A percentile compares a stretch with the other conserved stretches of the same genome.
These are phyloP conservation scores for Acanthamoeba royreba DNA, from an alignment of 208 protist genomes.

Conservation along the genomic window DNA sequence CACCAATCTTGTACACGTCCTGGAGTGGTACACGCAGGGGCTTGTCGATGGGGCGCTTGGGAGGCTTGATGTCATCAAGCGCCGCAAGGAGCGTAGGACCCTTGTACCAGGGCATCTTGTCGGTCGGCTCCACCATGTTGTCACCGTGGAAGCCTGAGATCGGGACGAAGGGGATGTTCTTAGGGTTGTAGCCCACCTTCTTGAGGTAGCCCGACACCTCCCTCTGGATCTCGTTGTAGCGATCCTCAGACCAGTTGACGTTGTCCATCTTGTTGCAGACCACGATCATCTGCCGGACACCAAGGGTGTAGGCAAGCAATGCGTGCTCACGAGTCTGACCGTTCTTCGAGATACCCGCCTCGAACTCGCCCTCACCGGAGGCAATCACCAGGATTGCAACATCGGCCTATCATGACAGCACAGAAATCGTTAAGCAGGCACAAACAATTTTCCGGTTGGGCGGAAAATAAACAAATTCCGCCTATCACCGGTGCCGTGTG, in stretches of 20 bases:
- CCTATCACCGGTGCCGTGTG: no score
- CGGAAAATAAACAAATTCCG: no score
- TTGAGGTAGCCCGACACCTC: conserved; percentile 66
- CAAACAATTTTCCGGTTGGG: no score
- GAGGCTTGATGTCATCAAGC: conserved; percentile 84
- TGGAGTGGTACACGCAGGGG: conserved; percentile 92
- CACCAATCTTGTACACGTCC: conserved; percentile 96
- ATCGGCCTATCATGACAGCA: no score
- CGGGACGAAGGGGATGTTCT: conserved; percentile 91
- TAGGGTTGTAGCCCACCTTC: conserved; percentile 90
- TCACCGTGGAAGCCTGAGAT: conserved; percentile 94
- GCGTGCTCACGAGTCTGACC: conserved; percentile 88
- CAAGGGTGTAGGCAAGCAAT: conserved; percentile 83
- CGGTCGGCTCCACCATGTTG: conserved; percentile 89
- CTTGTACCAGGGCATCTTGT: conserved; percentile 92
- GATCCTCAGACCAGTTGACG: conserved; percentile 86
- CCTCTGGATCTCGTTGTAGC: conserved; percentile 76
- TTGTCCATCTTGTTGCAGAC: conserved; percentile 91
- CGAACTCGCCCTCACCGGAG: conserved; percentile 79
- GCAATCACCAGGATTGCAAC: conserved; percentile 86
- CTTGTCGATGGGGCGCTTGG: conserved; percentile 89
- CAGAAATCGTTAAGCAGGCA: no score
- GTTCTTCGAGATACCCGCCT: conserved; percentile 79
- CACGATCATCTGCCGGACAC: conserved; percentile 88
- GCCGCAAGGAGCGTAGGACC: conserved; percentile 88